Conservation (phyloP, 169 alveolate species). For the Theileria sp. region DNA sequence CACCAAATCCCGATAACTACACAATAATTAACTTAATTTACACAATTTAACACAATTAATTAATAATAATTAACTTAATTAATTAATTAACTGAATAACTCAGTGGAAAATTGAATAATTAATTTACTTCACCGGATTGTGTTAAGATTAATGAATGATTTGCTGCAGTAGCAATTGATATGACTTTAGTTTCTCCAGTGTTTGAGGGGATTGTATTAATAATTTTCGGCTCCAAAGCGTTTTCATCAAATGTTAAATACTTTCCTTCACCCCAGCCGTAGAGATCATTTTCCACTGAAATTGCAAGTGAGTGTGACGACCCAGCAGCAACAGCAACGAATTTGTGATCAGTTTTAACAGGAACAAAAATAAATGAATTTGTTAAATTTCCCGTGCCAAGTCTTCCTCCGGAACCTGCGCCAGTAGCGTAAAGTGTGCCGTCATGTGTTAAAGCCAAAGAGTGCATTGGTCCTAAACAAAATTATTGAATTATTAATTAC, state of each 20-base stretch:
- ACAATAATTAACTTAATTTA: no score
- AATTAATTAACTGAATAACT: no score
- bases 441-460: conserved; percentile 71
- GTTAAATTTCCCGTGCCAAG: conserved; percentile 63
- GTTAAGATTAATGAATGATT: conserved; percentile 51
- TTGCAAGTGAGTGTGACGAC: conserved; percentile 68
- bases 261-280: conserved; percentile 75
- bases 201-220: conserved; percentile 53
- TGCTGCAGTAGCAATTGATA: conserved; percentile 24
- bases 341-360: conserved; percentile 61
- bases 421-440: conserved; percentile 79
- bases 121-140: conserved; percentile 31
- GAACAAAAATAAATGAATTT: conserved; percentile 42
- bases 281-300: conserved; percentile 67
- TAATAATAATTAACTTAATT: no score
- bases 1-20: conserved; percentile 76
- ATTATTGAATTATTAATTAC: conserved; percentile 31
- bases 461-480: conserved; percentile 59
- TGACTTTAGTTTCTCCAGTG: conserved; percentile 41
- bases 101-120: no score
- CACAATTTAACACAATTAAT: no score
- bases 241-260: conserved; percentile 49
- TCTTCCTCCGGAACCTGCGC: conserved; percentile 80
- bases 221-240: conserved; percentile 37
- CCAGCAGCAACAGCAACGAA: conserved; percentile 73